Percentiles rank a stretch among this genome's conserved stretches.
phyloP scores from a whole-genome alignment of 805 yeast species.

The Kazachstania kunashirensis region DNA sequence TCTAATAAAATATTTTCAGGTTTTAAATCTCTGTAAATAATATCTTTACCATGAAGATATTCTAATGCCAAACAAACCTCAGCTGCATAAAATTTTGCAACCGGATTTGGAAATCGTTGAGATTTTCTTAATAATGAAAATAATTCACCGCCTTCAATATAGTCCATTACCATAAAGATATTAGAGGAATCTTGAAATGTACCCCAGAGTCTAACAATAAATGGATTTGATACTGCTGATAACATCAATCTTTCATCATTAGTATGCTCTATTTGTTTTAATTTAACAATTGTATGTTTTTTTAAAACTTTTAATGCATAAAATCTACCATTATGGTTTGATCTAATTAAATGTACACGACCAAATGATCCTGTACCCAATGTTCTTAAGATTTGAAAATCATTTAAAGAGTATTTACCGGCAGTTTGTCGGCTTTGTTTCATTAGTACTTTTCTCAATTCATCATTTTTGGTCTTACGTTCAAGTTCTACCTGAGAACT shows the following conservation, averaged over 20 bases:
- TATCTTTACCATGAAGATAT: conserved; percentile 73
- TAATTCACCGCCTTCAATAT: conserved; percentile 89
- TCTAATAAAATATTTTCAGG: conserved; percentile 87
- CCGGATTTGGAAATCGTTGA: conserved; percentile 90
- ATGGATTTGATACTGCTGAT: conserved; percentile 78
- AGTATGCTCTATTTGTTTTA: conserved; percentile 92
- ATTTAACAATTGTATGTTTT: conserved; percentile 78
- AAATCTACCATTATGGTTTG: conserved; percentile 79
- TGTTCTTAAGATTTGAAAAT: conserved; percentile 76
- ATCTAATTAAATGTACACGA: conserved; percentile 76
- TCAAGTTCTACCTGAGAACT: background rate
- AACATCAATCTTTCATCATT: conserved; percentile 88
- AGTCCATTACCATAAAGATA: conserved; percentile 90
- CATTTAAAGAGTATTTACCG: conserved; percentile 74
- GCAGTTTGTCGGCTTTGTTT: conserved; percentile 9
- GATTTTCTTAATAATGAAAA: conserved; percentile 77
- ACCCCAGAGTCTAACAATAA: conserved; percentile 90
- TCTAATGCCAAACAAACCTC: conserved; percentile 79
- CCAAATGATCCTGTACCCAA: conserved; percentile 94
- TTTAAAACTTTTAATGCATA: conserved; percentile 85
- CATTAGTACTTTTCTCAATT: conserved; percentile 1
- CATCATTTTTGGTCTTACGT: conserved; percentile 1
- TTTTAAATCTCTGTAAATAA: conserved; percentile 83
- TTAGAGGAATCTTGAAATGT: conserved; percentile 80
- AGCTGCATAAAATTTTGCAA: conserved; percentile 90